Evolutionary conservation across 1,284 basidiomycete species (phyloP), one percentile per base, ranked within the genome.

Genomic region (Neotropicomus parvogracilis): DNA sequence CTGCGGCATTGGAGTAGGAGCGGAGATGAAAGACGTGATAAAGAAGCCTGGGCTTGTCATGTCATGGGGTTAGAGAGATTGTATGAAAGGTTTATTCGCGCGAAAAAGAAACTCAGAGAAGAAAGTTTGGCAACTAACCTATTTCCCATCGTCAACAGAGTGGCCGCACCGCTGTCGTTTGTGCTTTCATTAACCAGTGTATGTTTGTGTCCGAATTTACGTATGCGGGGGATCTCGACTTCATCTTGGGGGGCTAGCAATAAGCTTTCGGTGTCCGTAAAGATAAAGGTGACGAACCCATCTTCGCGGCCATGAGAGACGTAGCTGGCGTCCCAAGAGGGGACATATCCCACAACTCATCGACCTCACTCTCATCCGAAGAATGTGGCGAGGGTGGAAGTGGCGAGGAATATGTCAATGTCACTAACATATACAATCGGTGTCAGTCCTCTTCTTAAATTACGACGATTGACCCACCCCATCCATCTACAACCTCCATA

Each of bases 401-500:
- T 3, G 69, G 66, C 24, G 59, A 63, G 20, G 64, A 69, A 49
- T 60, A 63, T 46, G 55, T 42, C 40, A 59, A 40, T 1, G 57
- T 53, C 14, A 50, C 67, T 60, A 37, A 37, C 40, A 49, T 12
- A 19, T 28, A 48, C 20, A 35, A 40, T 40, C 41, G 8, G 44
- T 49, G 16, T 57, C 27, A 57, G 39, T 24, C 38, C 19, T 52
- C 16, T 40, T 9, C 33, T n/a, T n/a, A n/a, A n/a, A 40, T 19
- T 12, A 44, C 27, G 11, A 32, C 1, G 12, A 54, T 34, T 44
- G 40, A 68, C 73, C 34, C 57, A 84, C 83, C 59, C 80, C 80
- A 81, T 16, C 81, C 82, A 57, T 78, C 70, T 3, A 83, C 72
- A 26, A 81, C 58, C 6, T 71, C 64, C 70, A 85, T 75, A 59